Conservation (phyloP, 129 eudicot species). For the Tagetes patula region DNA sequence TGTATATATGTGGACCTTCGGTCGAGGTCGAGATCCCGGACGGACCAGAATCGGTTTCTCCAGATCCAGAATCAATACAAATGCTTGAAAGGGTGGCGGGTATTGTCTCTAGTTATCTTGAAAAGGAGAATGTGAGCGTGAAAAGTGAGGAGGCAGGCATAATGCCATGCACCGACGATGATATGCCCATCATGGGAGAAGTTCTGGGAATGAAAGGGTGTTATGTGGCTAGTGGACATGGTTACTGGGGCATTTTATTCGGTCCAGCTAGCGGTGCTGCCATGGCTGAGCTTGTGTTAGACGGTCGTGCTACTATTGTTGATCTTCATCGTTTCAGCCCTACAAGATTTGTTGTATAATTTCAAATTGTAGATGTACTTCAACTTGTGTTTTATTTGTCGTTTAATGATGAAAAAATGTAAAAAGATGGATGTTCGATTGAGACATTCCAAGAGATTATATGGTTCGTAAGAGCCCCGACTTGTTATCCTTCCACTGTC, state of each 20-base stretch:
- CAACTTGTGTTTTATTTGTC: too few relatives aligned
- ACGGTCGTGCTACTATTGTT: conserved; percentile 55
- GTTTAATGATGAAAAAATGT: too few relatives aligned
- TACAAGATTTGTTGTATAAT: background rate
- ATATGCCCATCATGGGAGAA: conserved; percentile 74
- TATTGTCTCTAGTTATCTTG: conserved; percentile 56
- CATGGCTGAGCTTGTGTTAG: conserved; percentile 76
- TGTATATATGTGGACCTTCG: conserved; percentile 81
- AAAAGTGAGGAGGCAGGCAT: conserved; percentile 83
- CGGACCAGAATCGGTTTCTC: conserved; percentile 61
- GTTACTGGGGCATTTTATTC: conserved; percentile 79
- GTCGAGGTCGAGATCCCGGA: conserved; percentile 64
- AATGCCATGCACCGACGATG: conserved; percentile 82
- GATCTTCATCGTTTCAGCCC: conserved; percentile 65
- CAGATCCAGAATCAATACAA: conserved; percentile 50
- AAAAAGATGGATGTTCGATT: too few relatives aligned
- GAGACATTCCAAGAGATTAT: too few relatives aligned
- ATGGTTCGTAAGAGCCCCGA: too few relatives aligned
- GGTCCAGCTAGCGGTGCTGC: conserved; percentile 93
- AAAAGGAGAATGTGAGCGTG: conserved; percentile 53
- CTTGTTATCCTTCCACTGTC: too few relatives aligned
- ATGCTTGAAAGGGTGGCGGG: conserved; percentile 65
- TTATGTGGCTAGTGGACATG: conserved; percentile 78
- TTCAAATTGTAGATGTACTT: too few relatives aligned
- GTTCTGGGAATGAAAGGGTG: conserved; percentile 64